phyloP scores from a whole-genome alignment of 1,139 yeast genomes.

The Tardiomyces depauwii region DNA sequence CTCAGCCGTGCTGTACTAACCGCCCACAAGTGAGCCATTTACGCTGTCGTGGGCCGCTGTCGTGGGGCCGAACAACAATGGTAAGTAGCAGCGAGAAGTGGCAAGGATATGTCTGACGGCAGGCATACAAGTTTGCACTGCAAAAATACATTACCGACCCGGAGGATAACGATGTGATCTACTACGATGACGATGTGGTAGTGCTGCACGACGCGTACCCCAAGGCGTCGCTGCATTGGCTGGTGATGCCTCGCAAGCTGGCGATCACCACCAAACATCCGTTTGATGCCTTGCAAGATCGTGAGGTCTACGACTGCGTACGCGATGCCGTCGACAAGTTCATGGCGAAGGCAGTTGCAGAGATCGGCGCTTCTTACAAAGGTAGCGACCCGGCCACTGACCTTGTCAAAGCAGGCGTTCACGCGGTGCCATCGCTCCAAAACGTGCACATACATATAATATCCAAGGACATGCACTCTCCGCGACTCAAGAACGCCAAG shows the following conservation, averaged over 20 bases:
- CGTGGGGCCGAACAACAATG: no score
- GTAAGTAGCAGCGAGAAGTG: no score
- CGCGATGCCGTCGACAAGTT: constrained; percentile 35
- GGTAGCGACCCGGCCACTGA: constrained; percentile 20
- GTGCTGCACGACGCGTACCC: constrained; percentile 55
- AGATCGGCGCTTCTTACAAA: constrained; percentile 17
- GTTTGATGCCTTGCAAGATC: constrained; percentile 36
- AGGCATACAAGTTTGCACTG: constrained; percentile 12
- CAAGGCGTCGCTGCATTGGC: constrained; percentile 49
- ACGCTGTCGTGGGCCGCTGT: no score
- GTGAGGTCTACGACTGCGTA: constrained; percentile 26
- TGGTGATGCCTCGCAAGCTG: constrained; percentile 46
- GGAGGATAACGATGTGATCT: not conserved
- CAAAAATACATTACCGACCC: constrained; percentile 6
- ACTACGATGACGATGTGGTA: constrained; percentile 32
- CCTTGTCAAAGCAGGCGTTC: constrained; percentile 53
- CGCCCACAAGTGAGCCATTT: no score
- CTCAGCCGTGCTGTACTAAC: no score
- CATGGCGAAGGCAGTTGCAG: constrained; percentile 29
- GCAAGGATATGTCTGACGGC: not conserved
- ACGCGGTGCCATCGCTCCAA: constrained; percentile 55
- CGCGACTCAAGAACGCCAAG: constrained; percentile 43
- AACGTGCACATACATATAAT: constrained; percentile 68
- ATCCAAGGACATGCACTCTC: constrained; percentile 50
- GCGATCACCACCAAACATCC: constrained; percentile 40